Percentiles rank a stretch among this genome's conserved stretches.
Conservation (phyloP, 805 yeast species). For the Saturnispora gosingensis region DNA sequence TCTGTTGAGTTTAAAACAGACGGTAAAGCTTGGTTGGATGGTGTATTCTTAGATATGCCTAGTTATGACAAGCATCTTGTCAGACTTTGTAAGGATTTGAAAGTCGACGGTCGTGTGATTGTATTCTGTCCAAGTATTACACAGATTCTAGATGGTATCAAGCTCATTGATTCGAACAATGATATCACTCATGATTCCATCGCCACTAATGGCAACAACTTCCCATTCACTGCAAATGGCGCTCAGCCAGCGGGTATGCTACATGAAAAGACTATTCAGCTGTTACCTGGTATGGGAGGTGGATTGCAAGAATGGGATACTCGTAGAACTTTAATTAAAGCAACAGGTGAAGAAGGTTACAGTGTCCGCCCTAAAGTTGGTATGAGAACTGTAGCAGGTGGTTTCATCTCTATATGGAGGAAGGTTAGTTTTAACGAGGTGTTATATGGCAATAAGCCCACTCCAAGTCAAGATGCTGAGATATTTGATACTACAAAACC, state of each 20-base stretch:
- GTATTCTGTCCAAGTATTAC: conserved; percentile 41
- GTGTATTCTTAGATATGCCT: conserved; percentile 41
- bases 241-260: conserved; percentile 1
- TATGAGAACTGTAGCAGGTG: conserved; percentile 39
- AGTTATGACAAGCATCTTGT: conserved; percentile 30
- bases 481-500: neutral
- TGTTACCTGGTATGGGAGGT: conserved; percentile 41
- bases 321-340: conserved; percentile 31
- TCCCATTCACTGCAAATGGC: conserved; percentile 1
- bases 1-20: conserved; percentile 15
- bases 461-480: neutral
- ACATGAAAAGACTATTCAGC: conserved; percentile 31
- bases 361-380: conserved; percentile 47
- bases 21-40: conserved; percentile 29
- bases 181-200: conserved; percentile 8
- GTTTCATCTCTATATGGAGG: conserved; percentile 38
- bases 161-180: conserved; percentile 19
- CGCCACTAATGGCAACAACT: neutral
- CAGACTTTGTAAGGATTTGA: conserved; percentile 27
- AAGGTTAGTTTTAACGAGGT: conserved; percentile 18
- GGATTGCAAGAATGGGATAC: conserved; percentile 46
- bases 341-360: conserved; percentile 31
- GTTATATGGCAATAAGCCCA: conserved; percentile 3
- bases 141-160: conserved; percentile 35
- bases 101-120: conserved; percentile 34